A percentile compares a stretch with the other conserved stretches of the same genome.
Conservation (phyloP, 2,329 filamentous ascomycete genomes). For the Ophiognomonia clavigignenti-juglandacearum region DNA sequence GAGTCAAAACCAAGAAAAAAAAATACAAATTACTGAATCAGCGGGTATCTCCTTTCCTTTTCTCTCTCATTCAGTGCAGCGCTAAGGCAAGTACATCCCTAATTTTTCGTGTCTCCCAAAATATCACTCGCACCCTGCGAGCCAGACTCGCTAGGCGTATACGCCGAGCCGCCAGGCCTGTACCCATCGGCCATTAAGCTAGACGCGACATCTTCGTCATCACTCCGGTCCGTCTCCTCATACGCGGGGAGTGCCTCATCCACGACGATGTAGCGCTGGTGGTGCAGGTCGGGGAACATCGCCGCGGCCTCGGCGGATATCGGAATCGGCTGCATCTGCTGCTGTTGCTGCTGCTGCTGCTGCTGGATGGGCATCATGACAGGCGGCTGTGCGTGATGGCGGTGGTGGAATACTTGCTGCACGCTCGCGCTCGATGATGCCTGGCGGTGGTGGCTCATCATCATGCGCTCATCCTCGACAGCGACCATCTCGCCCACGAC, state of each 20-base stretch:
- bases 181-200: constrained; percentile 39
- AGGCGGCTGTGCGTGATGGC: constrained; percentile 14
- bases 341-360: constrained; percentile 4
- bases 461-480: constrained; percentile 33
- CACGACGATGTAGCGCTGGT: constrained; percentile 19
- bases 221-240: constrained; percentile 24
- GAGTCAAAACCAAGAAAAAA: constrained; percentile 13
- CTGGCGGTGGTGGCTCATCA: neutral
- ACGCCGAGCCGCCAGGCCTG: constrained; percentile 27
- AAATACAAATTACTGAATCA: constrained; percentile 11
- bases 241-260: constrained; percentile 39
- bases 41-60: constrained; percentile 9
- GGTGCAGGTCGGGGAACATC: constrained; percentile 27
- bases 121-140: constrained; percentile 18
- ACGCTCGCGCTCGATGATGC: neutral
- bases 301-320: constrained; percentile 23
- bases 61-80: neutral
- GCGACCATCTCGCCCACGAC: constrained; percentile 42
- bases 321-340: constrained; percentile 6
- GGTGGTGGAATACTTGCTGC: constrained; percentile 17
- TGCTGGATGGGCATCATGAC: neutral
- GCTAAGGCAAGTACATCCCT: neutral
- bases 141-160: constrained; percentile 20
- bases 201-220: constrained; percentile 25
- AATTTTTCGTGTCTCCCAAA: constrained; percentile 22